phyloP scores from a whole-genome alignment of 2,329 filamentous ascomycete species.

The Curvularia sp. region DNA sequence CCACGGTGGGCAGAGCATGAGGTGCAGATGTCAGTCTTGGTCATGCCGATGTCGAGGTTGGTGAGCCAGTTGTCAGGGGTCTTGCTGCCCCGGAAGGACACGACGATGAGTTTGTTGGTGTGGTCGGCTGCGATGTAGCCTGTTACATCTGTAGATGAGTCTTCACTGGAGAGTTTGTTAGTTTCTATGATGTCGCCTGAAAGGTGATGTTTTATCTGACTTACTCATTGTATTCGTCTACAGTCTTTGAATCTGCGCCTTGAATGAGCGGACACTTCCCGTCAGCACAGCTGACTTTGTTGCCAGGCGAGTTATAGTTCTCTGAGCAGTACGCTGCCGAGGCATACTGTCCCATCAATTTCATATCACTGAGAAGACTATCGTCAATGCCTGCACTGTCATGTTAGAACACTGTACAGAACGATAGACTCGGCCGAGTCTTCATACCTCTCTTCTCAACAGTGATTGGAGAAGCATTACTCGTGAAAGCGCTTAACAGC shows the following conservation, averaged over 20 bases:
- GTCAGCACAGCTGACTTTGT: slow-evolving; percentile 54
- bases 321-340: slow-evolving; percentile 61
- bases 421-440: too few relatives aligned
- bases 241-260: slow-evolving; percentile 51
- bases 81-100: slow-evolving; percentile 65
- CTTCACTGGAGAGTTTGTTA: slow-evolving; percentile 16
- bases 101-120: slow-evolving; percentile 61
- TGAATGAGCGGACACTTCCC: slow-evolving; percentile 59
- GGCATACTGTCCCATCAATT: slow-evolving; percentile 55
- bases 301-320: slow-evolving; percentile 55
- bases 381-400: slow-evolving; percentile 23
- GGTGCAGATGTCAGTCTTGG: slow-evolving; percentile 51
- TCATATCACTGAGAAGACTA: slow-evolving; percentile 32
- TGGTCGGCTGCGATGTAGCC: slow-evolving; percentile 56
- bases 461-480: slow-evolving; percentile 29
- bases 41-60: slow-evolving; percentile 57
- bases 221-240: slow-evolving; percentile 53
- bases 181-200: not conserved
- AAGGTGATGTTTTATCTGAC: not conserved
- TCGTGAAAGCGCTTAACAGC: slow-evolving; percentile 18
- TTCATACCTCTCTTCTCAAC: slow-evolving; percentile 24
- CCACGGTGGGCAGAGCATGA: slow-evolving; percentile 65
- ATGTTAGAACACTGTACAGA: slow-evolving; percentile 3
- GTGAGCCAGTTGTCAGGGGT: slow-evolving; percentile 68
- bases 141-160: slow-evolving; percentile 51